Conservation (phyloP, 768 basidiomycete species). For the Mycena vulgaris region DNA sequence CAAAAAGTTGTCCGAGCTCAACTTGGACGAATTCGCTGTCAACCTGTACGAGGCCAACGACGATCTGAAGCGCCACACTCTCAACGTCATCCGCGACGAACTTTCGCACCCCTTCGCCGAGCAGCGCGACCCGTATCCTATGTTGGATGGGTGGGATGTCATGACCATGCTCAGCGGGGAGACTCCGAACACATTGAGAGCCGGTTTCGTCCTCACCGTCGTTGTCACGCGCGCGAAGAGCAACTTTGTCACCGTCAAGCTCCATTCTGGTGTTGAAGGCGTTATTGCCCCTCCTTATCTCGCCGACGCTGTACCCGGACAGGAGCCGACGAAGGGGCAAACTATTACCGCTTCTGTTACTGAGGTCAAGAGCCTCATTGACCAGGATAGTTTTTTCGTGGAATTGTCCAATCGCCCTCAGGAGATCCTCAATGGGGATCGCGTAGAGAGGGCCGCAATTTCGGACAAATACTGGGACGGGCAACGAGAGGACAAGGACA, state of each 20-base stretch:
- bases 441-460: conserved; percentile 70
- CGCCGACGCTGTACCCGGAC: conserved; percentile 53
- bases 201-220: conserved; percentile 88
- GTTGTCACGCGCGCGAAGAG: conserved; percentile 71
- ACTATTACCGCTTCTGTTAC: conserved; percentile 86
- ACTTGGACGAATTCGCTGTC: conserved; percentile 95
- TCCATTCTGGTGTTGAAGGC: conserved; percentile 97
- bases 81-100: conserved; percentile 92
- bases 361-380: conserved; percentile 74
- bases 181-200: conserved; percentile 80
- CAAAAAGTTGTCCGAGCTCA: conserved; percentile 89
- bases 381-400: conserved; percentile 75
- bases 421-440: conserved; percentile 77
- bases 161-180: conserved; percentile 97
- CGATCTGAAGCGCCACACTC: conserved; percentile 90
- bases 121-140: conserved; percentile 72
- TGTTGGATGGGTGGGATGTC: conserved; percentile 83
- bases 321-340: conserved; percentile 77
- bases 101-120: conserved; percentile 87
- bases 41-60: conserved; percentile 89
- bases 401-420: conserved; percentile 79
- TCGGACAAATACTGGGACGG: conserved; percentile 78
- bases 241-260: conserved; percentile 72
- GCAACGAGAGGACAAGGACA: conserved; percentile 74
- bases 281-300: conserved; percentile 75